Base-by-base conservation (phyloP, 2,329 filamentous ascomycete genomes). In the Cercospora sp. region DNA sequence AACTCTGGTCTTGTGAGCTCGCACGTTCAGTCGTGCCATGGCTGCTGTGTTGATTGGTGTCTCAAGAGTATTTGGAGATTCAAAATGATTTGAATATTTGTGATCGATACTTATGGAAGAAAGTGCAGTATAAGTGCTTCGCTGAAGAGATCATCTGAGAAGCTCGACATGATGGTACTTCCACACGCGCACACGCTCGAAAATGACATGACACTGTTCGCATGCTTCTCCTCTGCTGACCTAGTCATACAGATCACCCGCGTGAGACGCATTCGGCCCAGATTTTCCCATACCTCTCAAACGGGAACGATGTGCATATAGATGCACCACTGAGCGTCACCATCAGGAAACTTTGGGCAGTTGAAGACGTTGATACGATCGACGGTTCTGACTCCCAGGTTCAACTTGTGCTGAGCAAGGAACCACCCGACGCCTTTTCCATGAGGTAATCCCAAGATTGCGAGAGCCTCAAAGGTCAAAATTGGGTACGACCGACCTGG, bases 401-500 rank as follows among this genome's bases (percentile, higher is more conserved):
- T 13, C 5, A 7, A 4, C 16, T 65, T 65, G 24, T 65, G 63
- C 24, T 65, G 63, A 43, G 26, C 37, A 21, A 65, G 32, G n/a
- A 65, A 18, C 63, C 63, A 65, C 12, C 51, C 63, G 9, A 65
- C 26, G 13, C 63, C 63, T 18, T 37, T 37, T 7, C 30, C 51
- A 49, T 65, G 28, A 16, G 63, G 51, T 1, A 13, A 7, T 10
- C 49, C 37, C 21, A 65, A 3, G 8, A 53, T 53, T 10, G 53
- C 63, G n/a, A 65, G 51, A 12, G 24, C 49, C 34, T 65, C 30
- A n/a, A 53, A 28, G 5, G 30, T 34, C 3, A 12, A 18, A 3
- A 58, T 58, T 9, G 28, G 53, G 43, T 65, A 65, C 16, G 13
- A 18, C 9, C 30, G 40, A 2, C 63, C 63, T 45, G 63, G 63